Evolutionary conservation across 345 rosid genomes (phyloP).

Genomic region (Eucalyptus curtisii): DNA sequence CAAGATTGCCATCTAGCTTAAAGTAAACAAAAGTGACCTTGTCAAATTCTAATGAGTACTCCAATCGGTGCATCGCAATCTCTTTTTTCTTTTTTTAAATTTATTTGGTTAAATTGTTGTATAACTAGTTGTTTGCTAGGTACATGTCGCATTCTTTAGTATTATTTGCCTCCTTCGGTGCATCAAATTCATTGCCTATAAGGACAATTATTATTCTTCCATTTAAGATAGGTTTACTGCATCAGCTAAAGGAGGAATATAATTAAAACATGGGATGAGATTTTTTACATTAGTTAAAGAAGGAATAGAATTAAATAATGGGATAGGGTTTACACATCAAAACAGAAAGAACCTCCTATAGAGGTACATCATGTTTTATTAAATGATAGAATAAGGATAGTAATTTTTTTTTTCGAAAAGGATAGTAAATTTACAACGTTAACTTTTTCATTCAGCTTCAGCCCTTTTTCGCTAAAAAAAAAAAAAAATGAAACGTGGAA

Average conservation of each 20-base stretch:
- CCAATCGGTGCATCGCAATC: neutral
- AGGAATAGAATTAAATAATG: neutral
- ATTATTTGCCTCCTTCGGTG: neutral
- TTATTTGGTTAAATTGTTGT: neutral
- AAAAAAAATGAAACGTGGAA: fast-evolving
- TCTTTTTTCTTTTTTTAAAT: neutral
- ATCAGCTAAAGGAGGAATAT: neutral
- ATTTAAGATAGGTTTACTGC: neutral
- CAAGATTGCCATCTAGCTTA: neutral
- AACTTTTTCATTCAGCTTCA: neutral
- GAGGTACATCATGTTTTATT: neutral
- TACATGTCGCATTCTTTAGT: neutral
- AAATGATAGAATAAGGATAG: neutral
- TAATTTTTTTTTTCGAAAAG: too few species aligned
- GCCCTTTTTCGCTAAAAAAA: too few species aligned
- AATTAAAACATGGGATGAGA: neutral
- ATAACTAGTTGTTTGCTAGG: neutral
- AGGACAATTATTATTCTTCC: neutral
- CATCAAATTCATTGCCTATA: neutral
- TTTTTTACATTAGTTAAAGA: neutral
- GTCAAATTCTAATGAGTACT: neutral
- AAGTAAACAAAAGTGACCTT: neutral
- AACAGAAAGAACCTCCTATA: neutral
- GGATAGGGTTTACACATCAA: neutral
- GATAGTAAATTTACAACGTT: too few species aligned